Percentiles rank a stretch among this genome's conserved stretches.
Evolutionary conservation across 1,139 yeast species (phyloP).

Genomic region (Kodamaea plutei): DNA sequence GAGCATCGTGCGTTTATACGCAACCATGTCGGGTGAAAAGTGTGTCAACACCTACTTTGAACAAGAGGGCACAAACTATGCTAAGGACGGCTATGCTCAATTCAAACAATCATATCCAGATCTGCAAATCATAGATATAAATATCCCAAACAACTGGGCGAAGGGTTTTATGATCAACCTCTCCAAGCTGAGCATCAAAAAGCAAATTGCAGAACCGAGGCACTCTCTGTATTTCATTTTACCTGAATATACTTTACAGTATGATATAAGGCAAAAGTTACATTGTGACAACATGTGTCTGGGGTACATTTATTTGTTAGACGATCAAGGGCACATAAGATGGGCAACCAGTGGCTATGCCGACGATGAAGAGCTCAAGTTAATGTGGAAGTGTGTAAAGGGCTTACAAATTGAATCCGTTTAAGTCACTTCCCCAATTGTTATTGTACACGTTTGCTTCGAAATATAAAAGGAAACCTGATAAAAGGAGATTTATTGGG

Average conservation of each 20-base stretch:
- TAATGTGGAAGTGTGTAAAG: constrained; percentile 63
- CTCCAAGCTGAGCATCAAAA: constrained; percentile 43
- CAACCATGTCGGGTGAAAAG: constrained; percentile 70
- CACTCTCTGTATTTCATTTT: constrained; percentile 60
- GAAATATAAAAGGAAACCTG: background rate
- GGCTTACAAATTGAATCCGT: constrained; percentile 40
- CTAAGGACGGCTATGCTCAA: constrained; percentile 25
- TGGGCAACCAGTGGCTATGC: constrained; percentile 94
- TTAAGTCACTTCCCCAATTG: background rate
- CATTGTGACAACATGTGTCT: constrained; percentile 72
- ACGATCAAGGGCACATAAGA: constrained; percentile 66
- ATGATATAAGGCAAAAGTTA: constrained; percentile 55
- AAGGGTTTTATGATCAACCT: constrained; percentile 62
- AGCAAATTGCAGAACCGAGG: constrained; percentile 45
- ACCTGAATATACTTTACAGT: constrained; percentile 57
- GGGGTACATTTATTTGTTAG: constrained; percentile 81
- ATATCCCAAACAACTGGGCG: constrained; percentile 65
- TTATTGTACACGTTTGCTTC: background rate
- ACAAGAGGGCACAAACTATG: constrained; percentile 32
- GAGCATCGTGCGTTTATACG: constrained; percentile 61
- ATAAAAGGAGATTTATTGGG: no score
- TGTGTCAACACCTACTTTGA: constrained; percentile 61
- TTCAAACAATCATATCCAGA: constrained; percentile 41
- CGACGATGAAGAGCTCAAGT: constrained; percentile 53
- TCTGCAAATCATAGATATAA: constrained; percentile 69